These are phyloP conservation scores for Firmiana major DNA, from an alignment of 345 rosid species.

Conservation along the genomic window DNA sequence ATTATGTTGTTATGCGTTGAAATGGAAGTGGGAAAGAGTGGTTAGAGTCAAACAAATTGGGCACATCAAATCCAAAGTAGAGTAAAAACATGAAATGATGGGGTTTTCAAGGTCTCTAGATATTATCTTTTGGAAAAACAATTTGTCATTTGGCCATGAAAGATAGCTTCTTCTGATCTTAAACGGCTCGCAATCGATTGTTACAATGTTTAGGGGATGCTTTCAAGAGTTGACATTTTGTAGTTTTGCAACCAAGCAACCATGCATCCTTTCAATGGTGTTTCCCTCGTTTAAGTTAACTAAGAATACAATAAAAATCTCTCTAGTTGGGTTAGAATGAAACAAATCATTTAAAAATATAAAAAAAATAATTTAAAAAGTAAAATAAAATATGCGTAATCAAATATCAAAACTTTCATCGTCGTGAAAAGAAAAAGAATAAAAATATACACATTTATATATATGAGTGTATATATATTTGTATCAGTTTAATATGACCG, in stretches of 20 bases:
- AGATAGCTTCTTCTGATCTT: slow-evolving; percentile 12
- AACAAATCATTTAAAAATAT: too few relatives aligned
- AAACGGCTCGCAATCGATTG: slow-evolving; percentile 5
- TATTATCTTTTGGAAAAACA: not conserved
- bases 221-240: slow-evolving; percentile 24
- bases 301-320: not conserved
- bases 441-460: too few relatives aligned
- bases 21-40: not conserved
- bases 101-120: slow-evolving; percentile 3
- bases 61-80: not conserved
- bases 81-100: not conserved
- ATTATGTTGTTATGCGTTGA: not conserved
- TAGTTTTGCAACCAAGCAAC: not conserved
- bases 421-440: too few relatives aligned
- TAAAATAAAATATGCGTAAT: too few relatives aligned
- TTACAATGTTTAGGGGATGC: slow-evolving; percentile 22
- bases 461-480: too few relatives aligned
- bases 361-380: too few relatives aligned
- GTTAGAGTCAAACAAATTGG: not conserved
- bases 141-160: not conserved
- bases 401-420: too few relatives aligned
- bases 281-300: not conserved
- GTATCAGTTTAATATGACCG: too few relatives aligned
- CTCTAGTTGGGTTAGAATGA: too few relatives aligned
- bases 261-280: not conserved